Evolutionary conservation across 1,139 yeast genomes (phyloP), one percentile per base, ranked within the genome.

Genomic region (Taiozyma sp.): DNA sequence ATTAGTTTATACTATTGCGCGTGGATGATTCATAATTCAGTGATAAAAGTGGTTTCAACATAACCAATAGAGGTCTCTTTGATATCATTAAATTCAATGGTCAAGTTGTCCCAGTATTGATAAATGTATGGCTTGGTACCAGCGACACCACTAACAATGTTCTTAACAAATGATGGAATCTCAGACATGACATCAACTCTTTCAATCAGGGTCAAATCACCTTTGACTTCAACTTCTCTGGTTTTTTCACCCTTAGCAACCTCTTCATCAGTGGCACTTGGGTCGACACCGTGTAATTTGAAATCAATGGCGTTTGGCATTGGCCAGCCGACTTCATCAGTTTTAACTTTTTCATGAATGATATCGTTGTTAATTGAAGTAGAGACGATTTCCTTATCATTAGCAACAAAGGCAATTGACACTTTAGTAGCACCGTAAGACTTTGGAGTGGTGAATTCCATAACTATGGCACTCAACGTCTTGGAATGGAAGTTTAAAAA

Each of bases 171-270:
- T 60, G 81, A 85, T 44, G 99, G 99, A 55, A 93, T 86, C 73
- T 93, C 99, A 44, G 93, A 91, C 97, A 93, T 91, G 55, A 93
- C 98, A 70, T 93, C 99, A 52, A 93, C 92, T 65, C 98, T 83
- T 72, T 90, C 97, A 50, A 89, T 83, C 60, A 88, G 71, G 48
- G 76, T 70, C 59, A 92, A 76, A 16, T 74, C 72, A 52, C 91
- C 92, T 43, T 65, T 66, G 38, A 84, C 78, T 16, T 65, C 65
- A 43, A 77, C 82, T 38, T 66, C 65, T 36, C 72, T 73, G 24
- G 63, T 62, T 40, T 67, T 69, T 29, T 64, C 59, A 36, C 68
- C 71, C 32, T 59, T 60, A 24, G 56, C 69, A 51, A 70, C 67
- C 60, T 71, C 68, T 48, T 67, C 74, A 57, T 71, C 76, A 12